Conservation (phyloP, 192 early-diverging fungal species). For the Mycoemilia scoparia region DNA sequence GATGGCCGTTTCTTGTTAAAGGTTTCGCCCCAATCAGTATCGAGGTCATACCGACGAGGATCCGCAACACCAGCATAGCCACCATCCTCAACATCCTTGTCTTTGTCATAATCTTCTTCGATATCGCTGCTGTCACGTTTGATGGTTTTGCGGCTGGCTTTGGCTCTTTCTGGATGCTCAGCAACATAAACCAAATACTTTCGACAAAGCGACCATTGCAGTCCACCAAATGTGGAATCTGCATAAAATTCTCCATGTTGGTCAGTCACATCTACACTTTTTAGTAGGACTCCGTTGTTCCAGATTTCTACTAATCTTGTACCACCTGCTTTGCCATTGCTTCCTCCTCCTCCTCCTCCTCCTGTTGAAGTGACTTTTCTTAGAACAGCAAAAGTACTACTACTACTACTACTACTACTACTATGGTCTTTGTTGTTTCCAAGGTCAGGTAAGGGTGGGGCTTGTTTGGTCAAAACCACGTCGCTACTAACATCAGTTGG, state of each 20-base stretch:
- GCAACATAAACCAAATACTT: slow-evolving; percentile 43
- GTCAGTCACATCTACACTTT: slow-evolving; percentile 42
- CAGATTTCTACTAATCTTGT: slow-evolving; percentile 42
- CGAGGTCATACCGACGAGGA: slow-evolving; percentile 27
- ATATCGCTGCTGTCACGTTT: slow-evolving; percentile 1
- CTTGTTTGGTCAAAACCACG: no score
- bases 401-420: no score
- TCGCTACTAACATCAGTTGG: no score
- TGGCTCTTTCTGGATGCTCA: slow-evolving; percentile 32
- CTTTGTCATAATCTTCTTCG: background rate
- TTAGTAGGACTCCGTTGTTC: slow-evolving; percentile 29
- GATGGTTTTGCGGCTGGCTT: slow-evolving; percentile 7
- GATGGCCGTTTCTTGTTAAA: slow-evolving; percentile 40
- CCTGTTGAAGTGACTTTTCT: no score
- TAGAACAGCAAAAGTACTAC: no score
- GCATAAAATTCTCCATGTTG: slow-evolving; percentile 52
- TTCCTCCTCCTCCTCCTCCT: slow-evolving; percentile 18
- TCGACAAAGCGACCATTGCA: slow-evolving; percentile 42
- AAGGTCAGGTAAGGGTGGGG: no score
- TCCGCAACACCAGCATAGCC: slow-evolving; percentile 17
- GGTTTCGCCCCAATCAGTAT: slow-evolving; percentile 53
- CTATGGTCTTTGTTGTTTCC: no score
- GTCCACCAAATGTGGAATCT: slow-evolving; percentile 44
- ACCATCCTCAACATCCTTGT: slow-evolving; percentile 14
- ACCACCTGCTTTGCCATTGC: slow-evolving; percentile 6